Percentiles rank a stretch among this genome's conserved stretches.
Evolutionary conservation across 2,329 filamentous ascomycete species (phyloP).

Genomic region (Fusarium sp.): DNA sequence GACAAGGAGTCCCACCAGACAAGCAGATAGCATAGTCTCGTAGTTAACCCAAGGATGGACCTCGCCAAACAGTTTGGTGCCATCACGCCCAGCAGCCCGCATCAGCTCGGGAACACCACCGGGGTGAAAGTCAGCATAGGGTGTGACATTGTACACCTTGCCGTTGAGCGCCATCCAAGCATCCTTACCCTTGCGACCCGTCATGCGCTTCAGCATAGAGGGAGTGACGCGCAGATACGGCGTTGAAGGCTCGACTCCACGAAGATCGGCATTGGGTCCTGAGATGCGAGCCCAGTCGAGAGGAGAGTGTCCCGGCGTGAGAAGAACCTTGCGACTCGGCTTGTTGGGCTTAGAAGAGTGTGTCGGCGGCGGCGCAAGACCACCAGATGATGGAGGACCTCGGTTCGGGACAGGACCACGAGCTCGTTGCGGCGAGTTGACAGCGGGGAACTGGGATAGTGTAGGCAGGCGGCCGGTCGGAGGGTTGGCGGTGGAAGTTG

Average conservation of each 20-base stretch:
- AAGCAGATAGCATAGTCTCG: slow-evolving; percentile 74
- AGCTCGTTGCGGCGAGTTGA: slow-evolving; percentile 64
- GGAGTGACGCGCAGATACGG: slow-evolving; percentile 81
- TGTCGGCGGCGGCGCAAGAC: slow-evolving; percentile 68
- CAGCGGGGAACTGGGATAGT: slow-evolving; percentile 61
- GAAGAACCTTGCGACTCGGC: slow-evolving; percentile 76
- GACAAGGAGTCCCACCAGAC: slow-evolving; percentile 71
- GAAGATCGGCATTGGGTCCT: slow-evolving; percentile 72
- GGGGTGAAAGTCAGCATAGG: slow-evolving; percentile 90
- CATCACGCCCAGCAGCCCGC: slow-evolving; percentile 70
- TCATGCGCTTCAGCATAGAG: slow-evolving; percentile 79
- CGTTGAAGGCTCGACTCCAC: slow-evolving; percentile 64
- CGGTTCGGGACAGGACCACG: slow-evolving; percentile 57
- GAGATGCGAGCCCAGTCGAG: slow-evolving; percentile 93
- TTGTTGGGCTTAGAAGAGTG: slow-evolving; percentile 64
- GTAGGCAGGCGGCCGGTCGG: slow-evolving; percentile 47
- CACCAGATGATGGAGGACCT: slow-evolving; percentile 44
- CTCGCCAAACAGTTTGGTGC: slow-evolving; percentile 71
- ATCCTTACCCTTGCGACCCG: slow-evolving; percentile 84
- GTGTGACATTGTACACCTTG: slow-evolving; percentile 92
- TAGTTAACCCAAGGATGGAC: slow-evolving; percentile 79
- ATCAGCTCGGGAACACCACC: slow-evolving; percentile 82
- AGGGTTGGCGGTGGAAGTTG: slow-evolving; percentile 33
- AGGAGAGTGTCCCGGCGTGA: slow-evolving; percentile 92
- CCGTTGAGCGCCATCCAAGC: slow-evolving; percentile 93